Conservation (phyloP, 345 rosid species). For the Salix purpurea region DNA sequence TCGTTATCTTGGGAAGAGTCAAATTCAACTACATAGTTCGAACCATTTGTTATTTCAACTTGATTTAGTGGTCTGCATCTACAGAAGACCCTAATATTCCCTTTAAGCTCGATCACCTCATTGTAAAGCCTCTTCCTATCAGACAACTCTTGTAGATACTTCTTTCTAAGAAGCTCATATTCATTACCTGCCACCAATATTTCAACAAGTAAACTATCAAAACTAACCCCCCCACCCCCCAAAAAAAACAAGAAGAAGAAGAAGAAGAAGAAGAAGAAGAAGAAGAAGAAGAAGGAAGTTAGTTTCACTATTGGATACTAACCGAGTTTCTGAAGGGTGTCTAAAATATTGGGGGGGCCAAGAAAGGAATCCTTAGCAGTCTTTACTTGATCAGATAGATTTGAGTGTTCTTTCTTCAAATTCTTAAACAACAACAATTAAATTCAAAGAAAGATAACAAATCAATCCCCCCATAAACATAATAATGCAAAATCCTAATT, state of each 20-base stretch:
- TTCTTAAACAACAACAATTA: constrained; percentile 30
- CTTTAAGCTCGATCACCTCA: too few species aligned
- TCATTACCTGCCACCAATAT: constrained; percentile 51
- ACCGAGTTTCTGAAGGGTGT: constrained; percentile 54
- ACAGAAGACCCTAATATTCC: too few species aligned
- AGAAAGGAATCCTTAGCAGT: constrained; percentile 38
- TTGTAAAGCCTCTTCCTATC: too few species aligned
- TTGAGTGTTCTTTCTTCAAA: constrained; percentile 64
- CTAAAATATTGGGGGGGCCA: constrained; percentile 41
- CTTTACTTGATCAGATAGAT: constrained; percentile 49
- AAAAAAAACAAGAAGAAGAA: too few species aligned
- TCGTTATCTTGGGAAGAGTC: too few species aligned
- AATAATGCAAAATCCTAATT: background rate
- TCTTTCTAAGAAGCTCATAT: constrained; percentile 59
- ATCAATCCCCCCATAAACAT: background rate
- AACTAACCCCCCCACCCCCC: background rate
- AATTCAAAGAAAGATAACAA: too few species aligned
- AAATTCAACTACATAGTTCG: too few species aligned
- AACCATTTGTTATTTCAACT: too few species aligned
- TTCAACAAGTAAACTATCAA: background rate
- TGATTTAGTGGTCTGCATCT: too few species aligned
- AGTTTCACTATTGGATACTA: constrained; percentile 17
- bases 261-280: too few species aligned
- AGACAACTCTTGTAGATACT: constrained; percentile 58
- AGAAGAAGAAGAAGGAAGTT: too few species aligned